Base-by-base conservation (phyloP, 2,329 filamentous ascomycete species). In the Neonectria coccinea region DNA sequence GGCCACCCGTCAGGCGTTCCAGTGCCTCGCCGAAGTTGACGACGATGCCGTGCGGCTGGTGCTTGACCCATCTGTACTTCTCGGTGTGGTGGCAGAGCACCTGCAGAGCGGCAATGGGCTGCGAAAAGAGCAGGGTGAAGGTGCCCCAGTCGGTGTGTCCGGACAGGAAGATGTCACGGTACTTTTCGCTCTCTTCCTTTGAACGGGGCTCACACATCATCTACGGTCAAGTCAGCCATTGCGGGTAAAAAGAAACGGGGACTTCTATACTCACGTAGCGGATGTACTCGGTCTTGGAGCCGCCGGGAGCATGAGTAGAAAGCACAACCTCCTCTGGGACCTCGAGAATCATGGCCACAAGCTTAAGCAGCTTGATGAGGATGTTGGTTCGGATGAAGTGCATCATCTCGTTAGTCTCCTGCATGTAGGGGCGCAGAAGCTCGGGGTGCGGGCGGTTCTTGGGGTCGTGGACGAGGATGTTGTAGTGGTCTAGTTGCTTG, bases 131-230 rank as follows among this genome's bases (percentile, higher is more conserved):
- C 22, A 82, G 74, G 0, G 79, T 81, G 42, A 79, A 70, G 5
- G 76, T 77, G 7, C 79, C 79, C 65, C 80, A 81, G 59, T 82
- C 80, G 2, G 79, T 81, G 69, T 82, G 80, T n/a, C 77, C 79
- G 14, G 78, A 73, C 3, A 79, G 76, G 73, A 77, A 81, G 16
- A 79, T 76, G 59, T 79, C 76, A 12, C 79, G 70, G 55, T 78
- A 77, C 56, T 76, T 78, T 33, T 74, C 72, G 50, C 79, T 78
- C 12, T 79, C 79, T 33, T 76, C 76, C 11, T 67, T 69, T 3
- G 74, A 70, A 5, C 79, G 73, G 2, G 79, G 78, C 39, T 75
- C 71, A 57, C 79, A 81, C 44, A 78, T 77, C 79, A 81, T 81
- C 65, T 74, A 11, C 11, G 31, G 4, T 7, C 14, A 29, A 11